Conservation (phyloP, 2,329 filamentous ascomycete genomes). For the Chrysoporthe deuterocubensis region DNA sequence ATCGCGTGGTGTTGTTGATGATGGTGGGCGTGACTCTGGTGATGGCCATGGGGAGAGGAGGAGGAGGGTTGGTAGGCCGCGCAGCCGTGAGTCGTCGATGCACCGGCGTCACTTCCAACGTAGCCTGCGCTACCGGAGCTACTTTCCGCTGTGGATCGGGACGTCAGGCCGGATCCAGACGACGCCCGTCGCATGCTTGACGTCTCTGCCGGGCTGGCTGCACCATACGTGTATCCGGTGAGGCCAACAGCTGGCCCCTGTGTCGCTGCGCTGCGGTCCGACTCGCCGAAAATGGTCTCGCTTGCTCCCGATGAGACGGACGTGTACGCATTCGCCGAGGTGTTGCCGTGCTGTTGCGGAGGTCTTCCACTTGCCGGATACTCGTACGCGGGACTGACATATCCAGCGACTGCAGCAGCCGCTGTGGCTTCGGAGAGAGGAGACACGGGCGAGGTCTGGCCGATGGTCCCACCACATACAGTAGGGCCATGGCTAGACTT, state of each 20-base stretch:
- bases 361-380: conserved; percentile 28
- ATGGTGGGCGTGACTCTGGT: conserved; percentile 15
- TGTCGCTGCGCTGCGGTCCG: conserved; percentile 34
- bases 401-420: conserved; percentile 12
- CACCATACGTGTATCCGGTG: conserved; percentile 34
- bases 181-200: conserved; percentile 25
- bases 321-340: conserved; percentile 21
- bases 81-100: conserved; percentile 6
- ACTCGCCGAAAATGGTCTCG: conserved; percentile 35
- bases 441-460: conserved; percentile 32
- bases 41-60: conserved; percentile 22
- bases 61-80: conserved; percentile 13
- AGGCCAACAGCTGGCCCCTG: conserved; percentile 36
- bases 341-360: conserved; percentile 29
- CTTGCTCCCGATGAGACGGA: conserved; percentile 22
- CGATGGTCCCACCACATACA: conserved; percentile 24
- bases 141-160: conserved; percentile 22
- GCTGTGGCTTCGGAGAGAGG: conserved; percentile 36
- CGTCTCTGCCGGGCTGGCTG: conserved; percentile 28
- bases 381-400: conserved; percentile 23
- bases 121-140: conserved; percentile 21
- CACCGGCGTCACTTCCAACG: conserved; percentile 16
- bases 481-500: conserved; percentile 31
- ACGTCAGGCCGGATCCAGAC: conserved; percentile 23
- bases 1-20: conserved; percentile 15